Evolutionary conservation across 2,329 filamentous ascomycete species (phyloP), one percentile per base, ranked within the genome.

Genomic region (Diaporthe capsici): DNA sequence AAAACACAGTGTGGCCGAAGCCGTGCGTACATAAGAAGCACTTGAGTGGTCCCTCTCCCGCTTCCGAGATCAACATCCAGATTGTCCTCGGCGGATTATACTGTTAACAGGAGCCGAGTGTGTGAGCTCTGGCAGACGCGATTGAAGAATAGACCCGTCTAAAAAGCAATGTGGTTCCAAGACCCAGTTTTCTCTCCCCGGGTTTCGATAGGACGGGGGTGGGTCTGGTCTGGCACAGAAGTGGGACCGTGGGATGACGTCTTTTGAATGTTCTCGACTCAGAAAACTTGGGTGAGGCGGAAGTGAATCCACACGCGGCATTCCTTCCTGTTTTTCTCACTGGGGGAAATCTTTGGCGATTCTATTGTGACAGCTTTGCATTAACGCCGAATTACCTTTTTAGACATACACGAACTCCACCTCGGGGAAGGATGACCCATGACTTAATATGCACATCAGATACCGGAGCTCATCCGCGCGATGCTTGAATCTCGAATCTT

Each of bases 221-320:
- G 63, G 63, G 63, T 68, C 63, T 68, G 63, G 44, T 68, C 63
- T 68, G 63, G 44, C 47, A 68, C 31, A 68, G 63, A 39, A 39
- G 44, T 68, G 47, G 63, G 22, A 39, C 44, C 31, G 47, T 68
- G 31, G 47, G 44, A 68, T 68, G 63, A 51, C 31, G 63, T 68
- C 63, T 68, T 39, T 12, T 25, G 44, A 47, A 20, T 10, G 61
- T 51, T 67, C 61, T 67, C 42, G 44, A 51, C 10, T 68, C 44
- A 22, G 39, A 68, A 68, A 51, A 25, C 28, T 25, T 68, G 44
- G 39, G 61, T 37, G 61, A 67, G 61, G 61, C 44, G 25, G 20
- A 68, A 25, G 39, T 7, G 31, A 37, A 12, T 47, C 44, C 63
- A 51, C 44, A 34, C 44, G 44, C 44, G 44, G 13, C 8, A n/a